phyloP scores from a whole-genome alignment of 169 alveolate species.

The Plasmodium gonderi region DNA sequence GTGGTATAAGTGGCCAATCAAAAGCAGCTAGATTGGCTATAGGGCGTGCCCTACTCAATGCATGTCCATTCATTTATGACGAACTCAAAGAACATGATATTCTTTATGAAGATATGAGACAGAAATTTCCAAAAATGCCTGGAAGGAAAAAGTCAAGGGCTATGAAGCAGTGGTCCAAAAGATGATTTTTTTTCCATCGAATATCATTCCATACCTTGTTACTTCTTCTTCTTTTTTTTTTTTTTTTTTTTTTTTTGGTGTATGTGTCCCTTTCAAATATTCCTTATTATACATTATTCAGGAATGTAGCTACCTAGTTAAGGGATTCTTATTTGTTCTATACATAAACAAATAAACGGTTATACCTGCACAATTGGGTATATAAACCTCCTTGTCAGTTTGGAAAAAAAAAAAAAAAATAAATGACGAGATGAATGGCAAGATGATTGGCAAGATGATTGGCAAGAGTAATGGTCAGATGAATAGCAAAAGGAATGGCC shows the following conservation, averaged over 20 bases:
- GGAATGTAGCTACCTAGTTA: too few relatives aligned
- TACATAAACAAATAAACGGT: background rate
- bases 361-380: background rate
- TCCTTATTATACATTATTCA: too few relatives aligned
- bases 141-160: slow-evolving; percentile 89
- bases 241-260: background rate
- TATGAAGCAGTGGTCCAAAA: slow-evolving; percentile 86
- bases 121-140: slow-evolving; percentile 91
- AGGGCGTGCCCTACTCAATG: slow-evolving; percentile 88
- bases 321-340: background rate
- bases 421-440: too few relatives aligned
- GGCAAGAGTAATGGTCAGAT: too few relatives aligned
- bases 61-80: slow-evolving; percentile 81
- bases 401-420: too few relatives aligned
- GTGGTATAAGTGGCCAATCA: slow-evolving; percentile 90
- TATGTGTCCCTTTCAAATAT: too few relatives aligned
- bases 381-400: background rate
- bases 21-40: slow-evolving; percentile 87
- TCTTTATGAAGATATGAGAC: slow-evolving; percentile 87
- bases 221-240: background rate
- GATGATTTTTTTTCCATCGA: slow-evolving; percentile 53
- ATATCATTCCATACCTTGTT: background rate
- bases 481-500: too few relatives aligned
- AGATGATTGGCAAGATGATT: too few relatives aligned
- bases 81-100: slow-evolving; percentile 81